Evolutionary conservation across 169 alveolate species (phyloP).

Genomic region (Babesia divergens): DNA sequence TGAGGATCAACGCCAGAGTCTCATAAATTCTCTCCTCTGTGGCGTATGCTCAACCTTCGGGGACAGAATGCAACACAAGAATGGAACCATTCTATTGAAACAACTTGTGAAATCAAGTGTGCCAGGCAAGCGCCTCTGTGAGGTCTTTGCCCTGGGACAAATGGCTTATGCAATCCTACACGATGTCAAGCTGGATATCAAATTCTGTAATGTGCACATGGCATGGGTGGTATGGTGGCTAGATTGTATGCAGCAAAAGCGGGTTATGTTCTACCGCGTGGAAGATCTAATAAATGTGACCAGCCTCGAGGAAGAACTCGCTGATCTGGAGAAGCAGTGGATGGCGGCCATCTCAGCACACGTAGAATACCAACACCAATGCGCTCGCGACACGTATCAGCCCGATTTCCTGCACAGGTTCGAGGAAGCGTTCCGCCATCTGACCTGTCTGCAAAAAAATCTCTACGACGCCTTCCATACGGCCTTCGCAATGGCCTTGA

Average conservation of each 20-base stretch:
- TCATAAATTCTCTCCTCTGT: not conserved
- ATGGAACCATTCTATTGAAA: conserved; percentile 24
- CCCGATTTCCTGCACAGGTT: not conserved
- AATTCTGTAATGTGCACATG: conserved; percentile 43
- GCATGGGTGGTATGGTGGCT: conserved; percentile 54
- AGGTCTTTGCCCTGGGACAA: conserved; percentile 23
- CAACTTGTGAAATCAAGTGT: conserved; percentile 15
- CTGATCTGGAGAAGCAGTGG: conserved; percentile 46
- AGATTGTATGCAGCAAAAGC: conserved; percentile 45
- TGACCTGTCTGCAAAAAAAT: conserved; percentile 34
- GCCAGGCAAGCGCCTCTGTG: conserved; percentile 9
- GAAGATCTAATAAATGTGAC: conserved; percentile 20
- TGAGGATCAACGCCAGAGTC: not conserved
- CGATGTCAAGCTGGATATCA: conserved; percentile 15
- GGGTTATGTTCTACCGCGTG: conserved; percentile 61
- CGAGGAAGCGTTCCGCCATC: conserved; percentile 28
- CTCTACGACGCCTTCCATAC: conserved; percentile 54
- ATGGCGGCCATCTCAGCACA: conserved; percentile 36
- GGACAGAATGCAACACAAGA: conserved; percentile 7
- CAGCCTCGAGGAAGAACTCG: conserved; percentile 5
- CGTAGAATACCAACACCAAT: conserved; percentile 1
- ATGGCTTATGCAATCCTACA: conserved; percentile 11
- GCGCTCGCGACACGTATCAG: conserved; percentile 8
- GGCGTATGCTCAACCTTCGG: conserved; percentile 28
- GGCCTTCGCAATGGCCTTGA: conserved; percentile 47